These are phyloP conservation scores for Chlorella sorokiniana DNA, from an alignment of 139 green algal genomes.

Conservation along the genomic window DNA sequence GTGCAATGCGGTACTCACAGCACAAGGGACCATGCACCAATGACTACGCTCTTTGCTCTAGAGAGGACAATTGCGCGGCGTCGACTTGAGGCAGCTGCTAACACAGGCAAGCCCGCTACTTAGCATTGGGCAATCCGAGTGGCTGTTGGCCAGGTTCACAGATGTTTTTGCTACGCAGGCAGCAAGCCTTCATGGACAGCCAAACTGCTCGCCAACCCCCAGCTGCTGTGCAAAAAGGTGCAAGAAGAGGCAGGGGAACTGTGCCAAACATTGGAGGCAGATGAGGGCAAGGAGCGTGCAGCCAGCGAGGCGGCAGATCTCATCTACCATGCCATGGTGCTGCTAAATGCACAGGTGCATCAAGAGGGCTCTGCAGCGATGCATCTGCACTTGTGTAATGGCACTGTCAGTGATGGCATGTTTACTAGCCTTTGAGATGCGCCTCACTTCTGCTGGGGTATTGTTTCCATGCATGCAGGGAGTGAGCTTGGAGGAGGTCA, in stretches of 20 bases:
- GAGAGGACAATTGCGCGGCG: conserved; percentile 87
- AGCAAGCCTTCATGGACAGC: conserved; percentile 93
- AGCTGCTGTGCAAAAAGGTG: conserved; percentile 95
- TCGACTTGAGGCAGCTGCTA: conserved; percentile 38
- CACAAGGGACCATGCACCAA: conserved; percentile 46
- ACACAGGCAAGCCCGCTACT: conserved; percentile 40
- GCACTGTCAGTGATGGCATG: no score
- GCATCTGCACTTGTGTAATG: no score
- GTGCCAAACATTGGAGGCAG: conserved; percentile 85
- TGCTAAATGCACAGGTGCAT: conserved; percentile 82
- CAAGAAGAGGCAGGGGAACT: conserved; percentile 95
- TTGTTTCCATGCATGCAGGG: conserved; percentile 58
- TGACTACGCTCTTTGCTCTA: conserved; percentile 82
- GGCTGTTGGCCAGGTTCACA: not conserved
- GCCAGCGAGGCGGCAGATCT: conserved; percentile 95
- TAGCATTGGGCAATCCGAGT: not conserved
- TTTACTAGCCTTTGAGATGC: not conserved
- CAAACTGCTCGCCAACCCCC: conserved; percentile 80
- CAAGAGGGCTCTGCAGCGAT: no score
- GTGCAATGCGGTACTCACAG: conserved; percentile 49
- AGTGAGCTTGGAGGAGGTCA: conserved; percentile 84
- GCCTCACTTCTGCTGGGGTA: not conserved
- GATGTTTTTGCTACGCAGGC: conserved; percentile 38
- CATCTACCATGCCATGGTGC: conserved; percentile 97
- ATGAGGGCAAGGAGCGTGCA: conserved; percentile 83